Base-by-base conservation (phyloP, 768 basidiomycete genomes). In the Leccinum disarticulatum region DNA sequence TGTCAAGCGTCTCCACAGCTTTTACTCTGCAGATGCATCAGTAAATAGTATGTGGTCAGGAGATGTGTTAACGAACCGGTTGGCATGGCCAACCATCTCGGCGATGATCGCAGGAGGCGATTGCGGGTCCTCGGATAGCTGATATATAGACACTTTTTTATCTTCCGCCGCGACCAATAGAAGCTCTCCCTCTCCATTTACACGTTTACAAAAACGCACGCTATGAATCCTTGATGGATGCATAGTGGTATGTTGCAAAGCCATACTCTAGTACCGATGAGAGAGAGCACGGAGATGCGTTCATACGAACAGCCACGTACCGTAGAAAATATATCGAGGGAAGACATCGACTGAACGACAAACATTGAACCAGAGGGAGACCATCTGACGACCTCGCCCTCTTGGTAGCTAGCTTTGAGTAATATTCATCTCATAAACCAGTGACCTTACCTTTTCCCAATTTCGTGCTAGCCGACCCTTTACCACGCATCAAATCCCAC, bases 401-500 rank as follows among this genome's bases (percentile, higher is more conserved):
- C 96, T 93, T 66, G 0, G 52, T 14, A 33, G 8, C 36, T 11
- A 47, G 31, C 9, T 33, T 50, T 54, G 14, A 64, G 56, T 17
- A 51, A 4, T 17, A 14, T 43, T 38, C 58, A 17, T 46, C 15
- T 54, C 15, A 15, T 25, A 19, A 22, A 36, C 19, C 9, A 28
- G 25, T 17, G 27, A 28, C 2, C 80, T 56, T 60, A 92, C 95
- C 95, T 77, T 88, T 90, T 22, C 93, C 92, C 6, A 99, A 74
- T 70, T 95, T 95, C 50, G 85, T 89, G 72, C 94, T 93, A 7
- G 93, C 93, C 11, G 85, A 85, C 4, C 93, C 92, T 72, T 90
- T 89, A 0, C 96, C 96, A 49, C 95, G 80, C 92, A 98, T 95
- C 52, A 99, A 78, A 79, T 99, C 97, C 97, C 97, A 99, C 95